Base-by-base conservation (phyloP, 2,329 filamentous ascomycete genomes). In the Coniochaeta prunicola region DNA sequence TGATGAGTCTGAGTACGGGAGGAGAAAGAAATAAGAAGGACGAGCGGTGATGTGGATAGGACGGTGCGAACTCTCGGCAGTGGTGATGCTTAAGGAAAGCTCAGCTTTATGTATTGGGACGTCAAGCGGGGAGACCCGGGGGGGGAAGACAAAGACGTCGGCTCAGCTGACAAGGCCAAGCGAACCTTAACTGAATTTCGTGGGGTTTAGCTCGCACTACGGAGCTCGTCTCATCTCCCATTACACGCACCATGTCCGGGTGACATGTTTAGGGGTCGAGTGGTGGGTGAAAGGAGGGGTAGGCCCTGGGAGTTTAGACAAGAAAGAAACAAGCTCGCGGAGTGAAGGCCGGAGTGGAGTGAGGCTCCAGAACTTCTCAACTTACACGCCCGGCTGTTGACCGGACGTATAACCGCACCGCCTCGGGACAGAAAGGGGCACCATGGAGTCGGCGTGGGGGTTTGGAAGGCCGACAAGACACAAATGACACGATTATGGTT, bases 81-180 rank as follows among this genome's bases (percentile, higher is more conserved):
- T 13, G 13, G n/a, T 3, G 12, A 19, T 53, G 48, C n/a, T 26
- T 30, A 31, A 15, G 15, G 28, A 15, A 31, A n/a, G 26, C 19
- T 24, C 53, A 34, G 53, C 36, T 31, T 55, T 36, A 36, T 55
- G 17, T 36, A 33, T 21, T 12, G 36, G n/a, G 53, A 36, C 21
- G 28, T 33, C 30, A 15, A 17, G 28, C n/a, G 28, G 53, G 9
- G n/a, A 21, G 28, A 55, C 30, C 33, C 53, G 28, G 13, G 28
- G 50, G 30, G 30, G 19, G n/a, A 30, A 55, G 30, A 55, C 28
- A 34, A 55, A 34, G 30, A 55, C 26, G 30, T 19, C 40, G 7
- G 30, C 53, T 55, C 53, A 55, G 53, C 53, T 55, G 53, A 55
- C 53, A n/a, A 33, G 21, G 30, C 53, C 53, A 55, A 36, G 53